A percentile compares a stretch with the other conserved stretches of the same genome.
Conservation (phyloP, 768 basidiomycete species). For the Collybia sp. region DNA sequence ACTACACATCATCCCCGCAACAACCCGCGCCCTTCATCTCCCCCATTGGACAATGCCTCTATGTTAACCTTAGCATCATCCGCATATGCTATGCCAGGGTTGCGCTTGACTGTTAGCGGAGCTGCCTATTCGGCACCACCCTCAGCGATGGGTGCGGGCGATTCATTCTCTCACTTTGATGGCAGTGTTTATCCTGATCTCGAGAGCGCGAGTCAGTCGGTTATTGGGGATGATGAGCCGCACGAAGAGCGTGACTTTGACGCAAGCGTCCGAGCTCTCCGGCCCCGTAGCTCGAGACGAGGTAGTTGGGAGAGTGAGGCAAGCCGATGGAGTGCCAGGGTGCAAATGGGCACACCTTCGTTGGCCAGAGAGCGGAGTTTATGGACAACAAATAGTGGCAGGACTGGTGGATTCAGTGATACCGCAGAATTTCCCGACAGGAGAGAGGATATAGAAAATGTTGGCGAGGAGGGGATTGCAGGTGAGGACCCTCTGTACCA, state of each 20-base stretch:
- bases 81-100: slow-evolving; percentile 73
- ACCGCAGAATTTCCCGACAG: too few relatives aligned
- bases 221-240: slow-evolving; percentile 63
- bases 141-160: slow-evolving; percentile 49
- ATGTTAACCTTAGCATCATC: slow-evolving; percentile 91
- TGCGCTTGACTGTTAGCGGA: slow-evolving; percentile 40
- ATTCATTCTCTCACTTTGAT: slow-evolving; percentile 71
- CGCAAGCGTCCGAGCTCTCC: slow-evolving; percentile 85
- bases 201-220: slow-evolving; percentile 66
- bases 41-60: slow-evolving; percentile 89
- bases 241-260: slow-evolving; percentile 69
- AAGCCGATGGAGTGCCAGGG: slow-evolving; percentile 81
- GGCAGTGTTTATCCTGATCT: slow-evolving; percentile 56
- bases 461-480: too few relatives aligned
- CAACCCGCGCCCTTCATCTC: slow-evolving; percentile 90
- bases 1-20: slow-evolving; percentile 92
- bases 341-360: slow-evolving; percentile 44
- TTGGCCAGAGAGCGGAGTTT: slow-evolving; percentile 50
- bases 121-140: slow-evolving; percentile 40
- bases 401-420: slow-evolving; percentile 49
- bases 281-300: slow-evolving; percentile 79
- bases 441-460: too few relatives aligned
- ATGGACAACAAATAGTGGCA: slow-evolving; percentile 57
- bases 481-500: too few relatives aligned
- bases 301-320: slow-evolving; percentile 92